Percentiles rank a stretch among this genome's conserved stretches.
Evolutionary conservation across 2,329 filamentous ascomycete species (phyloP).

Genomic region (Pezicula neosporulosa): DNA sequence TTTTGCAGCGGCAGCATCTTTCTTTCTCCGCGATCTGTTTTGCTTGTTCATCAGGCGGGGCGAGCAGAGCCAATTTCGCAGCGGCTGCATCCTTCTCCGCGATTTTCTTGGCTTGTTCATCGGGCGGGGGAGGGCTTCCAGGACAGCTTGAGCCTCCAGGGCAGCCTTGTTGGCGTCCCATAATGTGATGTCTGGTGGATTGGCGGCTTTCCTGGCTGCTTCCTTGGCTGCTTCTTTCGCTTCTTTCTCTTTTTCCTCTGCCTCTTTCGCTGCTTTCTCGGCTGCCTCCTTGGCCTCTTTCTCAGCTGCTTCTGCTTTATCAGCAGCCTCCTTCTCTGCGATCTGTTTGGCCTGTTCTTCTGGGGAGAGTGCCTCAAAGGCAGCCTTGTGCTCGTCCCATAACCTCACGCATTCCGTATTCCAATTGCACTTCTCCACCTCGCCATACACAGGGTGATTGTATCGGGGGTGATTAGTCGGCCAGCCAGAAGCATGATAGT

Average conservation of each 20-base stretch:
- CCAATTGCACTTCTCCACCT: conserved; percentile 72
- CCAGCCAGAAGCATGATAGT: conserved; percentile 74
- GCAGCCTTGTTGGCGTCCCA: no score
- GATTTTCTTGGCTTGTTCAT: no score
- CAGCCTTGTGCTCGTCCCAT: conserved; percentile 63
- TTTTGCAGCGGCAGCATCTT: no score
- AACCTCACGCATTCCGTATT: conserved; percentile 56
- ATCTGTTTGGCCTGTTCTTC: conserved; percentile 52
- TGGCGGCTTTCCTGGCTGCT: no score
- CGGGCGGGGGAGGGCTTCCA: no score
- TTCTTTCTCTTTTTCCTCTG: neutral
- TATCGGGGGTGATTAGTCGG: conserved; percentile 63
- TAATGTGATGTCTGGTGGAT: no score
- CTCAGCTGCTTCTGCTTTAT: conserved; percentile 1
- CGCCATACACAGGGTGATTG: conserved; percentile 65
- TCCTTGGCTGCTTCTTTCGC: no score
- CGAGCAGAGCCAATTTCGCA: no score
- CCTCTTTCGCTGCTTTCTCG: neutral
- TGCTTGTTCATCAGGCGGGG: no score
- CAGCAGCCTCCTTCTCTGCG: conserved; percentile 18
- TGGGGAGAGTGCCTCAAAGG: conserved; percentile 53
- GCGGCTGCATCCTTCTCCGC: no score
- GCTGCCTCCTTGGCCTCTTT: neutral
- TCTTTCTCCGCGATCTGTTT: no score
- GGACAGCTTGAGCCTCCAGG: no score